Percentiles rank a stretch among this genome's conserved stretches.
Conservation (phyloP, 371 early-diverging fungal species). For the Fennellomyces sp. region DNA sequence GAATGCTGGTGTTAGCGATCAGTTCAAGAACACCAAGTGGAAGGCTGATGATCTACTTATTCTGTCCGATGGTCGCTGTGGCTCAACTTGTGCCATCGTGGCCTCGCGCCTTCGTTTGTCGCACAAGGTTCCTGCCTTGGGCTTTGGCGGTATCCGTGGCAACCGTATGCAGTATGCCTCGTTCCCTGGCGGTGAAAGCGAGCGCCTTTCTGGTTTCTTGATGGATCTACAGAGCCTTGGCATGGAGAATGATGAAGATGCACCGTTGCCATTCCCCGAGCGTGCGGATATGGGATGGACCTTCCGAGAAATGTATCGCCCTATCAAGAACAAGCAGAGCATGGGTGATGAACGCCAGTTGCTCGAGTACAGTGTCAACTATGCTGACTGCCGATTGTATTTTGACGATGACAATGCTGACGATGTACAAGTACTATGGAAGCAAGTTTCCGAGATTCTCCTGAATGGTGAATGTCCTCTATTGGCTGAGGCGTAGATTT, state of each 20-base stretch:
- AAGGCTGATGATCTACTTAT: constrained; percentile 41
- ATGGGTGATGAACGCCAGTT: constrained; percentile 37
- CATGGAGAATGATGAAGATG: constrained; percentile 40
- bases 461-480: constrained; percentile 41
- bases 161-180: constrained; percentile 58
- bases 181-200: constrained; percentile 57
- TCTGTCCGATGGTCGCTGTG: constrained; percentile 53
- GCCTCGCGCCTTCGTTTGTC: constrained; percentile 53
- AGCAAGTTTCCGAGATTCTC: constrained; percentile 40
- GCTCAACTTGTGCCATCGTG: constrained; percentile 56
- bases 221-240: constrained; percentile 44
- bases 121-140: constrained; percentile 53
- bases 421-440: constrained; percentile 45
- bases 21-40: constrained; percentile 36
- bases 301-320: constrained; percentile 52
- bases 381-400: constrained; percentile 50
- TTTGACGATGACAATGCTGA: constrained; percentile 49
- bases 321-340: constrained; percentile 11
- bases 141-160: constrained; percentile 55
- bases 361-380: constrained; percentile 48
- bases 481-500: constrained; percentile 8
- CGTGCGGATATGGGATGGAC: constrained; percentile 60
- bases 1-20: constrained; percentile 14
- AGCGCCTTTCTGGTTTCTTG: constrained; percentile 50
- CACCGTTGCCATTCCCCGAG: constrained; percentile 50